Base-by-base conservation (phyloP, 1,284 basidiomycete species). In the Pyrrhoderma noxium region DNA sequence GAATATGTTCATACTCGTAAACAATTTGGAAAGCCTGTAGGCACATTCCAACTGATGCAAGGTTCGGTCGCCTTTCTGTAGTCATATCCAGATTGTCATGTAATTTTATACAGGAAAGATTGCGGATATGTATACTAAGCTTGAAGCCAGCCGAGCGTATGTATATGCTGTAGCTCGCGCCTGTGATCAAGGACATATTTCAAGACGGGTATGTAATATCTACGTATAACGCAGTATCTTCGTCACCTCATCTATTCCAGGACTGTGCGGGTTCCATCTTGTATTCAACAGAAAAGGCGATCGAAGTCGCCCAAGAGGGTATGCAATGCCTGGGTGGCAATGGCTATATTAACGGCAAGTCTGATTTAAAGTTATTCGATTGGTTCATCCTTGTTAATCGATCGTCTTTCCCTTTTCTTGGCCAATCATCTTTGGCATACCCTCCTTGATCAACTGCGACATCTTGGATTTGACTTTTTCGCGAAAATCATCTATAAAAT, bases 11-110 rank as follows among this genome's bases (percentile, higher is more conserved):
- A 97, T 65, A 82, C 93, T 55, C 77, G 93, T 58, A 82, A 92
- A 66, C 93, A 97, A 64, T 97, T 97, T 61, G 89, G 85, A 38
- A 77, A 82, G 60, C 80, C 84, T 3, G 76, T 97, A 45, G 94
- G 86, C n/a, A 85, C 86, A 34, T 96, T 97, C 74, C 93, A 97
- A 66, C 69, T 96, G 49, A 93, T 97, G 85, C 94, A 97, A 79
- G 93, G 90, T 79, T 68, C 49, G 67, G 3, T 39, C 22, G 27
- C 13, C 13, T 11, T 8, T 35, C 8, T 47, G 14, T 18, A 4
- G n/a, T 19, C 25, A 39, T 34, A 39, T 39, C 16, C 25, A 23
- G n/a, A n/a, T 31, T 19, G 21, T 8, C 37, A 22, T 3, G 31
- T 48, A 11, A 37, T 47, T 31, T 31, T 31, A 11, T 31, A 57